A percentile compares a stretch with the other conserved stretches of the same genome.
Evolutionary conservation across 768 basidiomycete genomes (phyloP).

Genomic region (Mrakia hoshinonis): DNA sequence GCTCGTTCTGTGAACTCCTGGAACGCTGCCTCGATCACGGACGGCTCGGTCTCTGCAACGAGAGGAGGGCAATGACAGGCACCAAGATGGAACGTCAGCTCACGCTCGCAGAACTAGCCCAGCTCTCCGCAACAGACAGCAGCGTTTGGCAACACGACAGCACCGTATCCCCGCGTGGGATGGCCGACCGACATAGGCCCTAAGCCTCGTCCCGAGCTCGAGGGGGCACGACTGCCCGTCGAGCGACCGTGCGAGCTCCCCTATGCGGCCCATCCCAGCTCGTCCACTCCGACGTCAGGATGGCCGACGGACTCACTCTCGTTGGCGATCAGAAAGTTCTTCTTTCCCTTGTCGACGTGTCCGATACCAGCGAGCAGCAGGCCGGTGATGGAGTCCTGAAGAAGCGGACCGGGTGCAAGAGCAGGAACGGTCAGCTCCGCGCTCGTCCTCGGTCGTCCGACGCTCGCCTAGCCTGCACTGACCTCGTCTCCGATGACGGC

Average conservation of each 20-base stretch:
- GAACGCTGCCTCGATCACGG: constrained; percentile 82
- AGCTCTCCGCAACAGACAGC: no score
- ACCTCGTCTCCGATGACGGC: constrained; percentile 99
- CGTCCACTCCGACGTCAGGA: no score
- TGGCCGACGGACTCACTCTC: constrained; percentile 69
- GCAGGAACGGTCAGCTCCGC: constrained; percentile 16
- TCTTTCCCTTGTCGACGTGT: constrained; percentile 81
- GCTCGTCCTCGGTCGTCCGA: no score
- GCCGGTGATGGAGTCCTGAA: constrained; percentile 92
- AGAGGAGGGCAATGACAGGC: neutral
- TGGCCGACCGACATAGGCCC: no score
- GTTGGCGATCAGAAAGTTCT: constrained; percentile 96
- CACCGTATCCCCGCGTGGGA: no score
- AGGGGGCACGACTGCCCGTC: no score
- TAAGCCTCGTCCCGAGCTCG: no score
- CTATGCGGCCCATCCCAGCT: no score
- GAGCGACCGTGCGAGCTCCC: no score
- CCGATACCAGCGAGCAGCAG: constrained; percentile 90
- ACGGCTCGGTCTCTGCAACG: constrained; percentile 71
- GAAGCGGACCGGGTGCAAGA: neutral
- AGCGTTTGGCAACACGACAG: no score
- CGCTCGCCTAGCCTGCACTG: constrained; percentile 28
- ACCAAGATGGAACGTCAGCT: neutral
- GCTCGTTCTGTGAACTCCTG: constrained; percentile 88
- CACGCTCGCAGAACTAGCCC: neutral